These are phyloP conservation scores for Toxoplasma gondii DNA, from an alignment of 169 alveolate species.

Conservation along the genomic window DNA sequence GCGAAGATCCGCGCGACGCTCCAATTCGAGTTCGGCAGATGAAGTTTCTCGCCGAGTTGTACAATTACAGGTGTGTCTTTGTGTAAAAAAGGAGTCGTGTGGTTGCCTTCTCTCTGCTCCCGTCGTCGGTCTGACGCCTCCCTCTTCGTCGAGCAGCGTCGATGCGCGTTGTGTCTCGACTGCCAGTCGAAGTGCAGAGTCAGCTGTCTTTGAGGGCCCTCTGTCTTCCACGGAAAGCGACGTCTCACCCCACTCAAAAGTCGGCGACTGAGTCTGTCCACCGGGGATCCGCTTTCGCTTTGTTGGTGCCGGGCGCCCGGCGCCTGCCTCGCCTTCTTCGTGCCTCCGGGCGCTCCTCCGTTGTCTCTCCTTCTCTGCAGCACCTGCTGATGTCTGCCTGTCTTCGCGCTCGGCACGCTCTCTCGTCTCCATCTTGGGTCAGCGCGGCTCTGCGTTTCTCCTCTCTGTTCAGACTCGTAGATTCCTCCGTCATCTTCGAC, in stretches of 20 bases:
- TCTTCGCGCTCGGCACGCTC: too few relatives aligned
- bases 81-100: not conserved
- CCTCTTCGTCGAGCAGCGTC: not conserved
- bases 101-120: not conserved
- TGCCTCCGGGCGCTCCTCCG: too few relatives aligned
- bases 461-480: conserved; percentile 26
- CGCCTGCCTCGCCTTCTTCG: too few relatives aligned
- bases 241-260: too few relatives aligned
- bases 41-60: conserved; percentile 55
- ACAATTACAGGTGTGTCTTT: conserved; percentile 35
- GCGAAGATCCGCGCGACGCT: conserved; percentile 32
- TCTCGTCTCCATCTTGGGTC: not conserved
- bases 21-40: conserved; percentile 43
- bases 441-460: not conserved
- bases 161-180: not conserved
- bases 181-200: not conserved
- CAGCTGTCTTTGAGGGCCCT: not conserved
- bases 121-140: not conserved
- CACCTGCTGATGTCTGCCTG: too few relatives aligned
- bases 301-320: too few relatives aligned
- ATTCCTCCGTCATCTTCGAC: conserved; percentile 55
- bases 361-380: too few relatives aligned
- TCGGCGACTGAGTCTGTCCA: too few relatives aligned
- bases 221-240: too few relatives aligned
- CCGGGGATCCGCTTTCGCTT: too few relatives aligned